phyloP scores from a whole-genome alignment of 2,329 filamentous ascomycete genomes.

The Talaromyces sp. region DNA sequence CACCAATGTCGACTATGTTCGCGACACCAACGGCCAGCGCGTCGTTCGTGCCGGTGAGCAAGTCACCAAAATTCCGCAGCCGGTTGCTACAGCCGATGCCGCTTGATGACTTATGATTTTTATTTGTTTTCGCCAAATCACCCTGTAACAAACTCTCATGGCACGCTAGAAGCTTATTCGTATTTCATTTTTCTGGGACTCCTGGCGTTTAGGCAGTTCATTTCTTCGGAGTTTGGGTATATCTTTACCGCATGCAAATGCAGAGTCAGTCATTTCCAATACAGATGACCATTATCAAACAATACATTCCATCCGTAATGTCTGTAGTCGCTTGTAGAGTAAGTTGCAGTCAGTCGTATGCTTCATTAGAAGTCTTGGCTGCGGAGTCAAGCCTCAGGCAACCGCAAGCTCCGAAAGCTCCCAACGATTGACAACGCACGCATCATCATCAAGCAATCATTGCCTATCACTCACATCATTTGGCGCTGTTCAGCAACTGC shows the following conservation, averaged over 20 bases:
- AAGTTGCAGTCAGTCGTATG: background rate
- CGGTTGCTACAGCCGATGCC: constrained; percentile 77
- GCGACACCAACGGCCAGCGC: constrained; percentile 74
- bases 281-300: background rate
- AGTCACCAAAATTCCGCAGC: constrained; percentile 76
- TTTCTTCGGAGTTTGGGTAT: background rate
- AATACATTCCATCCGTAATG: background rate
- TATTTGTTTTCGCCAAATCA: background rate
- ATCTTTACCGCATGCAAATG: background rate
- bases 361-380: background rate
- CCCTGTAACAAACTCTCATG: background rate
- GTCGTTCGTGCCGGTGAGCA: constrained; percentile 84
- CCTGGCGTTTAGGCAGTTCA: constrained; percentile 11
- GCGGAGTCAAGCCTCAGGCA: background rate
- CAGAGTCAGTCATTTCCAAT: background rate
- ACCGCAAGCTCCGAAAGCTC: background rate
- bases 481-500: background rate
- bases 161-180: background rate
- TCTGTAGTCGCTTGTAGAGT: background rate
- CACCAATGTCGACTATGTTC: constrained; percentile 76
- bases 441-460: background rate
- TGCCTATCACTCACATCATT: background rate
- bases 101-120: constrained; percentile 51
- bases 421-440: background rate
- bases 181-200: constrained; percentile 9